Conservation (phyloP, 306 rosid species). For the Cotoneaster glaucophyllus region DNA sequence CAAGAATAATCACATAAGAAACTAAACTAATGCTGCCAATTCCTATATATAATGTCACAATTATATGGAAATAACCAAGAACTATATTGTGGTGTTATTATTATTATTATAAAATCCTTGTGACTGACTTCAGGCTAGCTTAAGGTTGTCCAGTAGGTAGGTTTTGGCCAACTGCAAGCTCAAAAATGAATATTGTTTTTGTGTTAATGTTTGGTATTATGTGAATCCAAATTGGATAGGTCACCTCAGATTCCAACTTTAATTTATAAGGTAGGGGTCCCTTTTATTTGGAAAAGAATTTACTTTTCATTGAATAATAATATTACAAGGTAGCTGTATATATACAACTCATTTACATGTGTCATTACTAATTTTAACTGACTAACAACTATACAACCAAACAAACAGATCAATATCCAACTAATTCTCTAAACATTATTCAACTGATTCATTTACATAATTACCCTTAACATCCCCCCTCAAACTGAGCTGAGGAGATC, state of each 20-base stretch:
- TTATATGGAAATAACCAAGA: neutral
- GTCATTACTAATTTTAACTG: too few relatives aligned
- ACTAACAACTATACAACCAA: too few relatives aligned
- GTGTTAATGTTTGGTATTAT: neutral
- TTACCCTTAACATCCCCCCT: too few relatives aligned
- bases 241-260: constrained; percentile 39
- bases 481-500: too few relatives aligned
- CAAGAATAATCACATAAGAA: neutral
- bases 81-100: neutral
- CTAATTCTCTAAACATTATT: too few relatives aligned
- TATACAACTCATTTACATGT: too few relatives aligned
- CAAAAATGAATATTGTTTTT: neutral
- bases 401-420: too few relatives aligned
- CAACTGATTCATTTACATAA: too few relatives aligned
- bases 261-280: neutral
- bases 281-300: too few relatives aligned
- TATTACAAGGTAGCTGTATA: too few relatives aligned
- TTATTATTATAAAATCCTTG: neutral
- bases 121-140: neutral
- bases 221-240: constrained; percentile 6
- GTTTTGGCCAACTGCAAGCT: constrained; percentile 3
- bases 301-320: too few relatives aligned
- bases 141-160: neutral
- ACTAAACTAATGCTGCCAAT: neutral
- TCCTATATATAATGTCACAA: neutral